phyloP scores from a whole-genome alignment of 768 basidiomycete species.

The Pholiota microspora region DNA sequence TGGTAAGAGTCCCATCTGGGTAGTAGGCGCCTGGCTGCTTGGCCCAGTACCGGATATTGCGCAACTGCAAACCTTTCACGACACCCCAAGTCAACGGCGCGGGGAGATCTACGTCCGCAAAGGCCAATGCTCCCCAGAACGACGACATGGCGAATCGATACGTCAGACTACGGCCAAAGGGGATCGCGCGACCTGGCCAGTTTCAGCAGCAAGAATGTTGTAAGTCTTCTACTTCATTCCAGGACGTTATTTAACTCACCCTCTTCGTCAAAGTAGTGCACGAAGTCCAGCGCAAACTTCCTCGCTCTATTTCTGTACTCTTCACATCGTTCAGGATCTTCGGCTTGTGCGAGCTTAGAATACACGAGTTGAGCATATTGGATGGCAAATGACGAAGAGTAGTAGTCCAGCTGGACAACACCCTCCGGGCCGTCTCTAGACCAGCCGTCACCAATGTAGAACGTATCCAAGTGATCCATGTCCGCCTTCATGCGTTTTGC shows the following conservation, averaged over 20 bases:
- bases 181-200: conserved; percentile 60
- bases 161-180: conserved; percentile 74
- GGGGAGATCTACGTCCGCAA: conserved; percentile 66
- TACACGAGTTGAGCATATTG: conserved; percentile 73
- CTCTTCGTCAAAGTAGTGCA: conserved; percentile 74
- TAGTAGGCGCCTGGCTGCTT: conserved; percentile 60
- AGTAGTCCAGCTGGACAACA: conserved; percentile 77
- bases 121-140: conserved; percentile 74
- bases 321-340: conserved; percentile 62
- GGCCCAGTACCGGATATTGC: conserved; percentile 73
- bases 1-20: conserved; percentile 67
- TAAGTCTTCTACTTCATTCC: background rate
- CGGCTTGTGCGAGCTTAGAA: conserved; percentile 59
- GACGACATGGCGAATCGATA: conserved; percentile 84
- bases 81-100: conserved; percentile 74
- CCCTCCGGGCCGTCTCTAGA: conserved; percentile 77
- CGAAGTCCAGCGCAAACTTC: conserved; percentile 64
- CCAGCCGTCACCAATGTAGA: conserved; percentile 77
- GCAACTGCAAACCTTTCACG: conserved; percentile 69
- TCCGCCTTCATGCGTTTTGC: conserved; percentile 67
- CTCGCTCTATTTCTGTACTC: conserved; percentile 64
- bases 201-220: background rate
- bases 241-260: conserved; percentile 33
- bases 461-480: conserved; percentile 74
- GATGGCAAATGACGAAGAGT: conserved; percentile 78